Conservation (phyloP, 352 stramenopile species). For the Phytophthora vignae region DNA sequence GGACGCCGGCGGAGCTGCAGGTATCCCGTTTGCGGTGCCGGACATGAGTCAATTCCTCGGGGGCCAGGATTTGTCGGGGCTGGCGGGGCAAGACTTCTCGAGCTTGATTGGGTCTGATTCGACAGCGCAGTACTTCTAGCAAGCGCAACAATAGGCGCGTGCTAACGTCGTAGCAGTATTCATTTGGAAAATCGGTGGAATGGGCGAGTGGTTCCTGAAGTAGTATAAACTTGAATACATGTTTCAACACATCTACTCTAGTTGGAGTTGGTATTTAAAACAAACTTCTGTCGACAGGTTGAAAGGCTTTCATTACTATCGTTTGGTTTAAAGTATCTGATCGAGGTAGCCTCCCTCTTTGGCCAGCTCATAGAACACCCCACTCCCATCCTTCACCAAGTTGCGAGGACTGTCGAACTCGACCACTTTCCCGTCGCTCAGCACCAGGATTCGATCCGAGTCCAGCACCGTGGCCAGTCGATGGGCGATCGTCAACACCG, state of each 20-base stretch:
- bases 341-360: constrained; percentile 24
- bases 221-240: too few species aligned
- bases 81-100: constrained; percentile 24
- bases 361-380: constrained; percentile 31
- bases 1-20: constrained; percentile 3
- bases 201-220: too few species aligned
- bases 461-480: constrained; percentile 58
- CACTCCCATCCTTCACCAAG: constrained; percentile 13
- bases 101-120: constrained; percentile 1
- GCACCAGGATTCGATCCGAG: constrained; percentile 80
- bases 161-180: too few species aligned
- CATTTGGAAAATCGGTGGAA: too few species aligned
- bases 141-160: neutral
- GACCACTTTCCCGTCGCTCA: constrained; percentile 82
- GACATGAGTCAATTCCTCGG: constrained; percentile 29
- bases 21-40: constrained; percentile 29
- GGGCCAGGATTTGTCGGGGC: constrained; percentile 22
- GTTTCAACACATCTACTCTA: too few species aligned
- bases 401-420: constrained; percentile 84
- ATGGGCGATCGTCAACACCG: constrained; percentile 94
- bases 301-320: neutral
- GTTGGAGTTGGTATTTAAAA: too few species aligned
- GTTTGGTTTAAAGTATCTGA: neutral
- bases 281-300: neutral
- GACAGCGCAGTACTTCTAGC: constrained; percentile 23